Base-by-base conservation (phyloP, 345 rosid genomes). In the Carallia pectinifolia region DNA sequence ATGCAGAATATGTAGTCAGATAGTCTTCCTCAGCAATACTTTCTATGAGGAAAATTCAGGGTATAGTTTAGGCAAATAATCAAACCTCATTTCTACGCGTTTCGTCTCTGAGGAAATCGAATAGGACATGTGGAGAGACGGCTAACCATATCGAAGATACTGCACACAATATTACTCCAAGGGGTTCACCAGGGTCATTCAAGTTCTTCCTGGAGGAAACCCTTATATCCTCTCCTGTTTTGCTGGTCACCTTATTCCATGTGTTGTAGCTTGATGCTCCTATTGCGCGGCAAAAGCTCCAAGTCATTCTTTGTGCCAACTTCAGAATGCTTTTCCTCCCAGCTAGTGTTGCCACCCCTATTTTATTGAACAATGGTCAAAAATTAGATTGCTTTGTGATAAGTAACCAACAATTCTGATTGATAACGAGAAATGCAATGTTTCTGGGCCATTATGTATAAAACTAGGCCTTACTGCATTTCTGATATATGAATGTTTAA, bases 241-340 rank as follows among this genome's bases (percentile, higher is more conserved):
- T 96, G 79, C 85, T 81, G 3, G 89, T 61, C 68, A 90, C 88
- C 72, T 89, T 96, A 76, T 69, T 92, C 98, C 99, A 90, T 62
- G 84, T 87, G 74, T 89, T 89, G 58, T 86, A 89, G 86, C 99
- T 95, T n/a, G 99, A 95, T 64, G 97, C 99, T 68, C 89, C 93
- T 47, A 96, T 83, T 29, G 98, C 92, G 0, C 79, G 92, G 63
- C 89, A 90, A 65, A 96, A 96, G 69, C 88, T 82, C 76, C 83
- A 81, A 7, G 96, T 92, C 99, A 92, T 90, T 73, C 98, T 81
- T 59, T 95, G 97, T 18, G 98, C 93, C 86, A 95, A 73, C 85
- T 84, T 90, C 69, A 92, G 70, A 50, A 95, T 88, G 81, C 99
- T 95, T 84, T 92, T 95, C 84, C 97, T 86, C 74, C 98, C 98